Evolutionary conservation across 2,329 filamentous ascomycete species (phyloP), one percentile per base, ranked within the genome.

Genomic region (Cryphonectria parasitica): DNA sequence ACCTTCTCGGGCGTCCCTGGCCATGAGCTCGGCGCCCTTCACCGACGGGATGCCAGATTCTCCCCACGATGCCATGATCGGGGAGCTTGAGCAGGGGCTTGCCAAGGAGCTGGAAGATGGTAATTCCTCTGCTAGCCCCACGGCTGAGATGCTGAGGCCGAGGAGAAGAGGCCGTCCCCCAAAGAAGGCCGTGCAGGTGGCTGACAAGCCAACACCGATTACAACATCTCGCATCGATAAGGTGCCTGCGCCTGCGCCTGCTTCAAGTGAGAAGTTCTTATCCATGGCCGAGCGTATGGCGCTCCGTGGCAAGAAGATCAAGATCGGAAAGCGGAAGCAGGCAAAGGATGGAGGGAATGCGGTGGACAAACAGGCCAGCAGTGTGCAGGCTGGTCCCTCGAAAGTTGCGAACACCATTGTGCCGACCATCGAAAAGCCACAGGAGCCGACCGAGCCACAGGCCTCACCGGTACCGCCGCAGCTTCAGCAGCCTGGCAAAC

Each of bases 261-360:
- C 69, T 31, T 39, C 69, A 11, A 56, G 76, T 62, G 76, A 75
- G 15, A 77, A 80, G 15, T 82, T 85, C 64, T 80, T 89, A 80
- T 89, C 87, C 7, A 84, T 89, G 84, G 83, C 83, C 52, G 87
- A 89, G 74, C 83, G 86, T n/a, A 85, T 88, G 82, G 85, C 83
- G 45, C 79, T 87, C 2, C 82, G 79, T 66, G 87, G 87, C 15
- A 88, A 83, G 76, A 84, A 82, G 67, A 83, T 89, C 73, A 87
- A 83, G 77, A 88, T 89, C 61, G 79, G 80, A 31, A 78, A 78
- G 69, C 79, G 80, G 19, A 82, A 77, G 70, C 73, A 61, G n/a
- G 25, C 61, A 49, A 45, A 54, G 17, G 67, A 34, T 3, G 64
- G 52, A 11, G 63, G 68, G 5, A 70, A 61, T 31, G 8, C 71